Evolutionary conservation across 2,329 filamentous ascomycete species (phyloP).

Genomic region (Xylariaceae sp.): DNA sequence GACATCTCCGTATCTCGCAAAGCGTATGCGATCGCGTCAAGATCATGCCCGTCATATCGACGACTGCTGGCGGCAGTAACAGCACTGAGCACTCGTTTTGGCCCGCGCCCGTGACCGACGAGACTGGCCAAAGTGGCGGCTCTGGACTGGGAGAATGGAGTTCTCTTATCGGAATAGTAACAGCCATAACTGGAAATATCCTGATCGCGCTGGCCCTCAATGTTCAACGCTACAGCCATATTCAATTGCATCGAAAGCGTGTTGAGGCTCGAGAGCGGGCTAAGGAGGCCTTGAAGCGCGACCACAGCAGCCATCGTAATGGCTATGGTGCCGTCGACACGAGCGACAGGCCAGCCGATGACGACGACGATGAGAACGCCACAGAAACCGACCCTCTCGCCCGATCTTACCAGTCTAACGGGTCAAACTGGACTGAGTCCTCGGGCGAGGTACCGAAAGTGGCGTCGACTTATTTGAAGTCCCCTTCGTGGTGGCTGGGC

Average conservation of each 20-base stretch:
- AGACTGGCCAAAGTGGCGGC: constrained; percentile 33
- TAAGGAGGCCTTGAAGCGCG: constrained; percentile 48
- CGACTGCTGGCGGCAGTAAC: constrained; percentile 15
- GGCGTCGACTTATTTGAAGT: constrained; percentile 73
- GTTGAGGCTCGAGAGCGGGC: constrained; percentile 52
- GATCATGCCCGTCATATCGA: constrained; percentile 21
- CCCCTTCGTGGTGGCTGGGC: constrained; percentile 94
- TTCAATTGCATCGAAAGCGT: constrained; percentile 69
- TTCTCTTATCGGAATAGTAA: constrained; percentile 88
- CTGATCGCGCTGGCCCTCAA: constrained; percentile 95
- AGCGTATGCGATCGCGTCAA: constrained; percentile 11
- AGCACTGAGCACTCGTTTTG: constrained; percentile 19
- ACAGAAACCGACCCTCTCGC: constrained; percentile 49
- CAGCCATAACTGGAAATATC: constrained; percentile 86
- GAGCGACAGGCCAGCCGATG: constrained; percentile 32
- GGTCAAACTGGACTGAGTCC: constrained; percentile 36
- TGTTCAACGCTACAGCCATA: constrained; percentile 92
- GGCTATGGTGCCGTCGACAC: constrained; percentile 29
- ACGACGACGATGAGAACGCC: constrained; percentile 34
- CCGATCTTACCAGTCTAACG: constrained; percentile 44
- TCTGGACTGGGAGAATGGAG: constrained; percentile 69
- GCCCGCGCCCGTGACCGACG: constrained; percentile 20
- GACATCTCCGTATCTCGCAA: constrained; percentile 1
- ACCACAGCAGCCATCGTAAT: constrained; percentile 30
- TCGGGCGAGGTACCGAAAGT: constrained; percentile 35